Evolutionary conservation across 2,329 filamentous ascomycete genomes (phyloP), one percentile per base, ranked within the genome.

Genomic region (Sclerotinia subarctica): DNA sequence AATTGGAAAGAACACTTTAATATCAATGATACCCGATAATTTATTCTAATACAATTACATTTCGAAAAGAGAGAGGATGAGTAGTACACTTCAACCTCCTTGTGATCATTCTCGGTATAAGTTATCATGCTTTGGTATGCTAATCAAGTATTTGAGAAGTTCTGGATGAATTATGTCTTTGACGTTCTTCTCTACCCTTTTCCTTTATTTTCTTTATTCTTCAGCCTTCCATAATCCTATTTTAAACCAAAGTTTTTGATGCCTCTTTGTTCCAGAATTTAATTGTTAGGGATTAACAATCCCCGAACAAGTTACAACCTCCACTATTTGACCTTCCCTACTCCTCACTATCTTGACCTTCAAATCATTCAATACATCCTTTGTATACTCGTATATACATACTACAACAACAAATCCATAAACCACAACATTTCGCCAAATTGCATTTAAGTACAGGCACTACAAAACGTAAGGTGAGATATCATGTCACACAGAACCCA

Each of bases 21-120:
- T 51, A 62, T 51, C 29, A 62, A 44, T 67, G 64, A 67, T 67
- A 67, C 64, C 64, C 56, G 53, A 59, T 58, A 60, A 58, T 59
- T 24, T 66, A 66, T 26, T 59, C 29, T 29, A 67, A 62, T 53
- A 62, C 46, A 35, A 53, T 42, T 46, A 32, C 21, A 56, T 56
- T 47, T 47, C 26, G 47, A 65, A 38, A 57, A 2, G 26, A n/a
- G 29, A 35, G 58, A 35, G 44, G 21, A n/a, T 32, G 11, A n/a
- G 44, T 49, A 24, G 44, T 49, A 35, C 21, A 49, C 21, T 49
- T n/a, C 17, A 6, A 35, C 26, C 21, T 62, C 21, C 19, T 19
- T 54, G 52, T 21, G 5, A 35, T 17, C 19, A 21, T 56, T 38
- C 21, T n/a, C 21, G 4, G 32, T 38, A 13, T 38, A 19, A 17